A percentile compares a stretch with the other conserved stretches of the same genome.
phyloP scores from a whole-genome alignment of 305 asterid species.

The Ilex paraguariensis region DNA sequence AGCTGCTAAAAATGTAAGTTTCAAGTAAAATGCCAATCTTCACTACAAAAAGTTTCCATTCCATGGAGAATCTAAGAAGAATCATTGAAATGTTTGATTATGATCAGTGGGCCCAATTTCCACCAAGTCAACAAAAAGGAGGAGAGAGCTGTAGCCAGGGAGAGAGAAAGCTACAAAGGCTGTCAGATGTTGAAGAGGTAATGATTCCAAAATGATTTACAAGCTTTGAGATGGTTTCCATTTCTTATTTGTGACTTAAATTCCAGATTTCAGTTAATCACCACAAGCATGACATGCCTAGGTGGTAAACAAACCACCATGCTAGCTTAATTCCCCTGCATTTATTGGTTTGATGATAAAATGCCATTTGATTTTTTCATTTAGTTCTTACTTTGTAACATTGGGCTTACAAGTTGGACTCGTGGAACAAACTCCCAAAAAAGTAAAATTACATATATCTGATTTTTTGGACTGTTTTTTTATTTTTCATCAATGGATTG shows the following conservation, averaged over 20 bases:
- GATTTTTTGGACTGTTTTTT: no score
- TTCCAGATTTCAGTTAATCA: no score
- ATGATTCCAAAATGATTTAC: constrained; percentile 9
- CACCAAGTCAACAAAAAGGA: constrained; percentile 33
- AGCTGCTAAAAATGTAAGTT: constrained; percentile 81
- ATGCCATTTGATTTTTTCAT: not conserved
- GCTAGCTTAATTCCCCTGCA: not conserved
- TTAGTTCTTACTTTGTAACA: not conserved
- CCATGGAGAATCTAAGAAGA: no score
- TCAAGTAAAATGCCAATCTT: not conserved
- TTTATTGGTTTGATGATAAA: no score
- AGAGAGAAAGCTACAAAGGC: constrained; percentile 17
- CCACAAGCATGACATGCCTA: not conserved
- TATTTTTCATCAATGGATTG: no score
- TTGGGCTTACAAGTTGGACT: no score
- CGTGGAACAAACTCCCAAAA: no score
- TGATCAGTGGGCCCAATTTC: constrained; percentile 70
- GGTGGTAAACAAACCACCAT: not conserved
- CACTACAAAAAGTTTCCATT: no score
- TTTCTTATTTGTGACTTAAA: no score
- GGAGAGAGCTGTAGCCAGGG: constrained; percentile 27
- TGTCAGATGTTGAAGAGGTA: constrained; percentile 30
- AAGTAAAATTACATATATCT: no score
- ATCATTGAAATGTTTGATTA: not conserved
- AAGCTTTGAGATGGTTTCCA: not conserved